phyloP scores from a whole-genome alignment of 2,329 filamentous ascomycete species.

The Ceratocystis alfenasii region DNA sequence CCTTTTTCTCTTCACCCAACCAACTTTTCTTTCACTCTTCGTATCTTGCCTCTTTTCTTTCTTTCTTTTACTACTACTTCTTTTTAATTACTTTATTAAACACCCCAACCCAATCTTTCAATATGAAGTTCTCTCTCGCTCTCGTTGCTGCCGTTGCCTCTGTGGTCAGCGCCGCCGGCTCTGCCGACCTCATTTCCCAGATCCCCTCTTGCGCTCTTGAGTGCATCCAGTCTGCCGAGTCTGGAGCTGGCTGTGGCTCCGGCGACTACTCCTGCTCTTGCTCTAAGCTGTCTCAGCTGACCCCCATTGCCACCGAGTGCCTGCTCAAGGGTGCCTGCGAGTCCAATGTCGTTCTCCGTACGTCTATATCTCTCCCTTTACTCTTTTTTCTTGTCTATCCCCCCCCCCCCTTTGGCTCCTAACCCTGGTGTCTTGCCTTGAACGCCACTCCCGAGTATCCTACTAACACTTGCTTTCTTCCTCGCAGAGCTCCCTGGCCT shows the following conservation, averaged over 20 bases:
- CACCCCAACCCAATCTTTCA: constrained; percentile 10
- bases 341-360: constrained; percentile 31
- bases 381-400: too few relatives aligned
- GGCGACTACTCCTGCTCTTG: constrained; percentile 22
- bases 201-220: constrained; percentile 21
- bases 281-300: constrained; percentile 15
- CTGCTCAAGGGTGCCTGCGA: constrained; percentile 27
- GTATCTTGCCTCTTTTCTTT: neutral
- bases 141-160: constrained; percentile 15
- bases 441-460: too few relatives aligned
- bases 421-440: too few relatives aligned
- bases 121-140: constrained; percentile 21
- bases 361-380: constrained; percentile 19
- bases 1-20: neutral
- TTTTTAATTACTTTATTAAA: neutral
- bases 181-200: constrained; percentile 20
- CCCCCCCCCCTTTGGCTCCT: too few relatives aligned
- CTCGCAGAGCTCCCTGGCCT: constrained; percentile 24
- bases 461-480: constrained; percentile 18
- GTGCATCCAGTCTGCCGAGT: constrained; percentile 20
- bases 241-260: constrained; percentile 11
- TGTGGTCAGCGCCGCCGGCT: constrained; percentile 16
- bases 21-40: neutral
- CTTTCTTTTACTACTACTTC: neutral
- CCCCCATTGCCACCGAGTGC: constrained; percentile 17